Evolutionary conservation across 2,329 filamentous ascomycete species (phyloP).

Genomic region (Xylariomycetidae sp.): DNA sequence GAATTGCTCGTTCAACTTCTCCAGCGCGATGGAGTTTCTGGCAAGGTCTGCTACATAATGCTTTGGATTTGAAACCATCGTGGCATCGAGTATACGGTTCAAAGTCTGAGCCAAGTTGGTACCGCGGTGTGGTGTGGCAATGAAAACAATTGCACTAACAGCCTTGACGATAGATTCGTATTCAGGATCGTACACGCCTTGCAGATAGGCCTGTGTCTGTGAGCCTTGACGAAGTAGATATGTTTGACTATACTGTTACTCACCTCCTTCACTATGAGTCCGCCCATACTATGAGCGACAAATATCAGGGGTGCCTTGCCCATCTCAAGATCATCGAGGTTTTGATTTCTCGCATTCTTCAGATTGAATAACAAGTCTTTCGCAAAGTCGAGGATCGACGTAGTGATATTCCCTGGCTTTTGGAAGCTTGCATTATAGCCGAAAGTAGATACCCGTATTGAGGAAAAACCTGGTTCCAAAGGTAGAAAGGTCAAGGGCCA

Average conservation of each 20-base stretch:
- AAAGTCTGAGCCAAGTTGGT: conserved; percentile 24
- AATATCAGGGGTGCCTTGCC: conserved; percentile 24
- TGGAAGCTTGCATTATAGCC: conserved; percentile 28
- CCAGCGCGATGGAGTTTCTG: conserved; percentile 15
- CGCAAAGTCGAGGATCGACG: conserved; percentile 26
- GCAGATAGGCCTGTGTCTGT: conserved; percentile 22
- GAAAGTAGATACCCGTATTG: conserved; percentile 26
- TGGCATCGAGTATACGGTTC: conserved; percentile 22
- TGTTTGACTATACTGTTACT: too few relatives aligned
- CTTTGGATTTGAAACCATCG: conserved; percentile 14
- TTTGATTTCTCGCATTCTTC: conserved; percentile 18
- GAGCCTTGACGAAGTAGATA: too few relatives aligned
- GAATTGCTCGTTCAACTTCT: conserved; percentile 25
- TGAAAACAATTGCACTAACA: conserved; percentile 24
- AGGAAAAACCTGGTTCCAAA: conserved; percentile 19
- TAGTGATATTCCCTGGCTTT: conserved; percentile 11
- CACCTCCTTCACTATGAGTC: conserved; percentile 25
- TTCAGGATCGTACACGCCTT: conserved; percentile 18
- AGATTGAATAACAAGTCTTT: conserved; percentile 26
- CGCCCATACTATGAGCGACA: conserved; percentile 27
- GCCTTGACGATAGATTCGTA: conserved; percentile 21
- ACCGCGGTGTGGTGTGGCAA: conserved; percentile 30
- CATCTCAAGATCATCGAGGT: conserved; percentile 16
- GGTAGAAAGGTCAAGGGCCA: conserved; percentile 29
- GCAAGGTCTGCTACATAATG: conserved; percentile 25